Evolutionary conservation across 306 rosid species (phyloP).

Genomic region (Trifolium repens): DNA sequence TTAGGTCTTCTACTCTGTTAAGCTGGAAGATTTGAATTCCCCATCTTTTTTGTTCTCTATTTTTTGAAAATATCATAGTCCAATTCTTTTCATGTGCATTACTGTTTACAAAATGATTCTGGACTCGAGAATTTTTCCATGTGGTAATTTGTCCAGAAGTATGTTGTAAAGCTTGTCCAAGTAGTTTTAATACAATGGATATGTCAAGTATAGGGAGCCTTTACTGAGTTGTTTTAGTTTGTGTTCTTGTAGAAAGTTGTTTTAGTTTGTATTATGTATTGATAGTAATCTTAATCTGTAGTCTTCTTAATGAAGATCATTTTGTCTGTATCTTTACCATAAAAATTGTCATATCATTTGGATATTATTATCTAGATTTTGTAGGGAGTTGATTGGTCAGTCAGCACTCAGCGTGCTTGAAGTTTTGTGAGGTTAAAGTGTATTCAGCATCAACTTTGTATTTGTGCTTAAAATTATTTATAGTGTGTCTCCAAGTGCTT

Average conservation of each 20-base stretch:
- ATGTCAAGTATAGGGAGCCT: constrained; percentile 12
- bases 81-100: neutral
- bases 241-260: neutral
- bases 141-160: constrained; percentile 15
- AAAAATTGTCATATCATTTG: constrained; percentile 2
- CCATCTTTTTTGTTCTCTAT: neutral
- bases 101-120: constrained; percentile 1
- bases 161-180: neutral
- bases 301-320: neutral
- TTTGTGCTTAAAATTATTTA: constrained; percentile 32
- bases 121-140: neutral
- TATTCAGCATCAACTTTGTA: constrained; percentile 3
- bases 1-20: constrained; percentile 21
- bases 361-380: constrained; percentile 6
- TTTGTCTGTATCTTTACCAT: constrained; percentile 1
- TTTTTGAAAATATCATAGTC: constrained; percentile 4
- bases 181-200: constrained; percentile 10
- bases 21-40: constrained; percentile 1
- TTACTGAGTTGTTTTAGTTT: no score
- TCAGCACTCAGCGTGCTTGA: constrained; percentile 14
- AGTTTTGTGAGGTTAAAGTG: constrained; percentile 16
- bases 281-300: constrained; percentile 13
- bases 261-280: constrained; percentile 16
- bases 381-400: constrained; percentile 20
- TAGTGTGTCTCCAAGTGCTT: constrained; percentile 4